Evolutionary conservation across 257 asterid genomes (phyloP), one percentile per base, ranked within the genome.

Genomic region (Leptodermis oblonga): DNA sequence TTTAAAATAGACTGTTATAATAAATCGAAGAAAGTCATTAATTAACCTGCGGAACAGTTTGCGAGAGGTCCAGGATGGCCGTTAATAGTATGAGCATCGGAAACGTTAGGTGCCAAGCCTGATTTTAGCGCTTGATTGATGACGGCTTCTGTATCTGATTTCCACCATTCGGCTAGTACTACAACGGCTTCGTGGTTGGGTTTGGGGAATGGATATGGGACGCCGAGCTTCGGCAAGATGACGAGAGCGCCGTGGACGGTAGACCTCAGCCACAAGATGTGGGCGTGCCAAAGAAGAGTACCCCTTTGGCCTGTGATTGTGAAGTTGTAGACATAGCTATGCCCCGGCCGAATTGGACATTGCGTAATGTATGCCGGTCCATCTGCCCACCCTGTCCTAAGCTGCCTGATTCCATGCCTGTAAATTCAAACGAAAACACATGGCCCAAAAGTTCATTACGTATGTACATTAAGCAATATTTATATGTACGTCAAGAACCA

Each of bases 161-260:
- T 93, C 99, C 99, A 93, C 99, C 99, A 93, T 71, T 93, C 99
- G 60, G 81, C 98, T 90, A 93, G 66, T 64, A 93, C 65, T 41
- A 93, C 84, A 9, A 90, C 92, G 5, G 60, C 51, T 77, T 93
- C 97, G 26, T 88, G 89, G 74, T 93, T 82, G 25, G 97, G 99
- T 61, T 90, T 90, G 0, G 99, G 94, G 73, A 87, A 93, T 7
- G 99, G 97, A 76, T 88, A 90, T 0, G 94, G 94, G 30, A 88
- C 90, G 2, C 97, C 97, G 1, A 70, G 86, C 77, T 90, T 93
- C 42, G 99, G 99, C 73, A 90, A 79, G 60, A 93, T 81, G 60
- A 93, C 94, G 3, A 93, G 4, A 56, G 92, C 99, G 13, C 99
- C 99, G 51, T 93, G 97, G 18, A 93, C 80, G 0, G 96, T 92